Evolutionary conservation across 345 rosid species (phyloP).

Genomic region (Camelina laxa): DNA sequence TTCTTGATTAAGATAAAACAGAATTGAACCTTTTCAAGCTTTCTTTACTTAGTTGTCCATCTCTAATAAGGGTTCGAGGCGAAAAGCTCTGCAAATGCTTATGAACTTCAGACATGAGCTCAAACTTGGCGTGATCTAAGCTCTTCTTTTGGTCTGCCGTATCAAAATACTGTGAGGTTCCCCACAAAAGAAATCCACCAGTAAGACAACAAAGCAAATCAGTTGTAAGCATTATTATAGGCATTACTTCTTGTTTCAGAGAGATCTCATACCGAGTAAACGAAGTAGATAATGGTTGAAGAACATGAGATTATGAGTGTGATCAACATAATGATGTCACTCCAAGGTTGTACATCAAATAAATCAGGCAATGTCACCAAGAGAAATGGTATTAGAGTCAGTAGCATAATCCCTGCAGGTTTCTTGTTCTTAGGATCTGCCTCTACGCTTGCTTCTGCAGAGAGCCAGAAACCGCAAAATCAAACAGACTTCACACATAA

Average conservation of each 20-base stretch:
- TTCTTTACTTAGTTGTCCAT: conserved; percentile 46
- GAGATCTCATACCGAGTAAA: conserved; percentile 44
- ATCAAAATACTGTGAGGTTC: conserved; percentile 39
- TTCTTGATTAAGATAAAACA: background rate
- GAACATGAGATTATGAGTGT: conserved; percentile 39
- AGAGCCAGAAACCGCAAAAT: conserved; percentile 11
- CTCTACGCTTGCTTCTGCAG: conserved; percentile 41
- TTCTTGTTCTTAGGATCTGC: conserved; percentile 47
- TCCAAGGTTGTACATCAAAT: conserved; percentile 36
- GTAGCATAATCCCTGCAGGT: conserved; percentile 46
- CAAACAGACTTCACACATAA: background rate
- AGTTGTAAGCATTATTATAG: background rate
- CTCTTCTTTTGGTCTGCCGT: conserved; percentile 44
- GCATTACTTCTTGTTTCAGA: background rate
- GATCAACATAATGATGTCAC: conserved; percentile 33
- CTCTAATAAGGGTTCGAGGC: conserved; percentile 43
- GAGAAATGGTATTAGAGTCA: conserved; percentile 43
- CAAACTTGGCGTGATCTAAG: conserved; percentile 45
- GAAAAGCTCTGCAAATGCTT: conserved; percentile 46
- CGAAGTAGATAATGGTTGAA: conserved; percentile 42
- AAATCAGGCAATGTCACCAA: conserved; percentile 44
- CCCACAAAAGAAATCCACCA: background rate
- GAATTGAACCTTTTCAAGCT: conserved; percentile 43
- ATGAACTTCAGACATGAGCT: conserved; percentile 48
- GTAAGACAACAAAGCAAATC: conserved; percentile 6